Evolutionary conservation across 495 filamentous ascomycete species (phyloP), one percentile per base, ranked within the genome.

Genomic region (Daldinia loculata): DNA sequence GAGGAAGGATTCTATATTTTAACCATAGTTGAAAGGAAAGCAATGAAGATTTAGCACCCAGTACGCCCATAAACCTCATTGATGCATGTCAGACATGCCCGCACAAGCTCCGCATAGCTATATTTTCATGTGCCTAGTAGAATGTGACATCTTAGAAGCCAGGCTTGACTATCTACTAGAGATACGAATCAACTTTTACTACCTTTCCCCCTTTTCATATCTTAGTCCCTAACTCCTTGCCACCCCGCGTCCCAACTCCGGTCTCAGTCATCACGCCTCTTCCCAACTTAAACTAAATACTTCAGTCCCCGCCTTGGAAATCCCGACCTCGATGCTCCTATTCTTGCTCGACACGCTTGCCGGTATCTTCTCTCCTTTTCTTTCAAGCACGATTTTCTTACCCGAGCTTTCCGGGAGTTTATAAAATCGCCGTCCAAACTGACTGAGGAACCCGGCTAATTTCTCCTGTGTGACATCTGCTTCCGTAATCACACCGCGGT

Each of bases 351-450:
- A 78, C 15, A 90, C 74, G 57, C 84, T 84, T 24, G 84, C 75
- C 27, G 76, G 74, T 51, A 91, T 87, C 67, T 81, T 87, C 75
- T 89, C 88, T 7, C 83, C 84, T 62, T 85, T 83, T 75, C 83
- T 92, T 68, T 84, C 83, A 56, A 94, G 69, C 36, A 87, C 84
- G 71, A 94, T 90, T 63, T 83, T 84, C 70, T 53, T 87, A 81
- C 66, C 84, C 45, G 73, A 80, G 63, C 15, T 86, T 77, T 73
- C 84, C 75, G 65, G 82, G 74, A 41, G 76, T 64, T 81, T 84
- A 77, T 97, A 97, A 77, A 97, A 97, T 2, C 66, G 74, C 41
- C 93, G 85, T 6, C 95, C 95, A 77, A 88, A 90, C 30, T 82
- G 85, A 74, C 89, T 88, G 67, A 96, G 82, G 80, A 97, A 97